phyloP scores from a whole-genome alignment of 176 grass and related monocot species.

The Avena insularis region DNA sequence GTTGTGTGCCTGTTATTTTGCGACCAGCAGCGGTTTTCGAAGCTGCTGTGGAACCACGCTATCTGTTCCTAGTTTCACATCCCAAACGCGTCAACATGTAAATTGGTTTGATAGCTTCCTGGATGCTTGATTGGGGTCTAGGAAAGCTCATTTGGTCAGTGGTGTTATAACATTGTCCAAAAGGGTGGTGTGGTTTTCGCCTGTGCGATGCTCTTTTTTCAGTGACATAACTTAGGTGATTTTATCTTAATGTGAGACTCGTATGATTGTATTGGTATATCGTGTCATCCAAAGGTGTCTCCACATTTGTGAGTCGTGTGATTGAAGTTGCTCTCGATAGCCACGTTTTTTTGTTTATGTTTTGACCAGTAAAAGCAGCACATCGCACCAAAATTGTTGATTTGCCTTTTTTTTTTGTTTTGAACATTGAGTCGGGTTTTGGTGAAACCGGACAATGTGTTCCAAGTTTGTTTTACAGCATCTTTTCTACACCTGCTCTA shows the following conservation, averaged over 20 bases:
- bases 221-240: not conserved
- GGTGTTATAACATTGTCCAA: not conserved
- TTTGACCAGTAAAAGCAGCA: not conserved
- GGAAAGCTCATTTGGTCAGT: not conserved
- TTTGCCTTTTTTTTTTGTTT: no score
- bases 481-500: not conserved
- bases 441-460: not conserved
- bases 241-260: not conserved
- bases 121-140: slow-evolving; percentile 28
- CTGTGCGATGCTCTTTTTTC: not conserved
- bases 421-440: not conserved
- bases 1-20: slow-evolving; percentile 40
- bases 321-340: not conserved
- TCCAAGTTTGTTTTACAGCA: not conserved
- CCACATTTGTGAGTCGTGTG: not conserved
- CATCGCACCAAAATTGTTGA: not conserved
- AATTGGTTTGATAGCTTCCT: slow-evolving; percentile 23
- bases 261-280: not conserved
- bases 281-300: not conserved
- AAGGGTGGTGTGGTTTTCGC: not conserved
- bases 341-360: not conserved
- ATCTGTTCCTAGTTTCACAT: not conserved
- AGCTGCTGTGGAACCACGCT: slow-evolving; percentile 21
- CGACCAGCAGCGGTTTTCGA: slow-evolving; percentile 49
- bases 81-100: slow-evolving; percentile 39